phyloP scores from a whole-genome alignment of 495 filamentous ascomycete species.

The Penicillium lividum region DNA sequence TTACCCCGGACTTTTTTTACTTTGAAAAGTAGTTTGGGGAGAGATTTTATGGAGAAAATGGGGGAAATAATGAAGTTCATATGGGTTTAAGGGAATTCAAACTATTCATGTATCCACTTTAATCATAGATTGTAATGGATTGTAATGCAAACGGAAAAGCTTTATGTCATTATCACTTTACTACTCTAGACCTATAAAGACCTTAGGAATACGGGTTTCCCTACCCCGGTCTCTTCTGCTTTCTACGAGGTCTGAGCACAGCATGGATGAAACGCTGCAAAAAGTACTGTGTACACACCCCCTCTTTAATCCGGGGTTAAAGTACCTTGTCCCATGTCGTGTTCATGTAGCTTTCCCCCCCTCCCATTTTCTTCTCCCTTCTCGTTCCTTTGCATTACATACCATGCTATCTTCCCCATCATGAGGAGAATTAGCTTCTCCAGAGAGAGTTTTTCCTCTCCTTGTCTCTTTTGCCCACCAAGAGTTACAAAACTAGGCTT shows the following conservation, averaged over 20 bases:
- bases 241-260: constrained; percentile 5
- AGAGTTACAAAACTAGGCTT: constrained; percentile 13
- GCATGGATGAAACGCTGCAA: constrained; percentile 1
- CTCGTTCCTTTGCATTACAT: background rate
- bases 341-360: background rate
- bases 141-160: no score
- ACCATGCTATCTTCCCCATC: background rate
- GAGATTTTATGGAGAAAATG: background rate
- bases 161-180: no score
- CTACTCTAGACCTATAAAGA: background rate
- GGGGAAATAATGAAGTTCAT: background rate
- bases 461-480: constrained; percentile 18
- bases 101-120: constrained; percentile 5
- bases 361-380: constrained; percentile 1
- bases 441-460: constrained; percentile 27
- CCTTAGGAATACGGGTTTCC: background rate
- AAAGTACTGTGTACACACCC: constrained; percentile 17
- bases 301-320: constrained; percentile 22
- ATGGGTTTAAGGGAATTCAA: background rate
- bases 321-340: constrained; percentile 14
- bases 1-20: constrained; percentile 20
- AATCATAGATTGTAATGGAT: background rate
- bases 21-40: background rate
- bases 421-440: constrained; percentile 28
- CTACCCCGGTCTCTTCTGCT: constrained; percentile 12